Evolutionary conservation across 129 eudicot species (phyloP).

Genomic region (Artemisia tridentata): DNA sequence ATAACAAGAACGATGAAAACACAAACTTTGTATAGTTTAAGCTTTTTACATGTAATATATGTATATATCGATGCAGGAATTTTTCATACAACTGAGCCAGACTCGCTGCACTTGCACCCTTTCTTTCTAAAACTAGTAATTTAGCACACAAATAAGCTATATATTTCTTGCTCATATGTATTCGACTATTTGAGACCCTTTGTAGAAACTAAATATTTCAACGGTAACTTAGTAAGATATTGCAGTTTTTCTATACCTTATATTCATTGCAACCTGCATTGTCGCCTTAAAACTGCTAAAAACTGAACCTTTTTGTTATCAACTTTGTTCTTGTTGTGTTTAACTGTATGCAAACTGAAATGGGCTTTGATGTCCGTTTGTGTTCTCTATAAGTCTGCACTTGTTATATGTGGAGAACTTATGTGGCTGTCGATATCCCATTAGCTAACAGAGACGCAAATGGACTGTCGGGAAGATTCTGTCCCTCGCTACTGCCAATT

Average conservation of each 20-base stretch:
- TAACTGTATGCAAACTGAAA: constrained; percentile 8
- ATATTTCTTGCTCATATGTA: constrained; percentile 14
- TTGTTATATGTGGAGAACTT: constrained; percentile 22
- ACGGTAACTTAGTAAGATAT: constrained; percentile 15
- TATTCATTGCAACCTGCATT: constrained; percentile 21
- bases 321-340: constrained; percentile 20
- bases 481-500: constrained; percentile 47
- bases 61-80: constrained; percentile 1
- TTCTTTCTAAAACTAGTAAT: constrained; percentile 22
- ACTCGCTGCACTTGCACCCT: constrained; percentile 24
- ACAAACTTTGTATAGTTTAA: constrained; percentile 14
- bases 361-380: constrained; percentile 16
- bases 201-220: background rate
- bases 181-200: background rate
- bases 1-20: background rate
- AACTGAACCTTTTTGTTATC: constrained; percentile 20
- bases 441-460: constrained; percentile 47
- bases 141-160: constrained; percentile 14
- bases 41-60: constrained; percentile 15
- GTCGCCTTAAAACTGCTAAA: constrained; percentile 16
- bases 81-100: constrained; percentile 4
- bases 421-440: constrained; percentile 54
- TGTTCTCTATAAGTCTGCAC: constrained; percentile 30
- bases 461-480: constrained; percentile 59
- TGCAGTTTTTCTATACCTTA: constrained; percentile 25